Base-by-base conservation (phyloP, 768 basidiomycete genomes). In the Podaxis rugospora region DNA sequence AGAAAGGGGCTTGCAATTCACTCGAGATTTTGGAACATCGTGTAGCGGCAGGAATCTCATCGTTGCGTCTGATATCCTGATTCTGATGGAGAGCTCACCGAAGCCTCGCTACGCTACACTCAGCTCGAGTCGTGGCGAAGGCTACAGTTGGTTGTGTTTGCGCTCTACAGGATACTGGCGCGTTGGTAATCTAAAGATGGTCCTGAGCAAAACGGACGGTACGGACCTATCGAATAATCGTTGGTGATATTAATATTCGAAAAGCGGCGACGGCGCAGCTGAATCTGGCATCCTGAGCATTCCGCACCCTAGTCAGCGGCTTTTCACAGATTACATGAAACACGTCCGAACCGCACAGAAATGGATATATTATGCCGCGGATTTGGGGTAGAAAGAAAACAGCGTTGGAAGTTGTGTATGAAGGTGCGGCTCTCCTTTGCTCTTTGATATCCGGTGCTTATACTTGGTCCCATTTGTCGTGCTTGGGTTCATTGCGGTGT, bases 361-460 rank as follows among this genome's bases (percentile, higher is more conserved):
- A 68, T 62, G 68, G 70, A 64, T 71, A 71, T 64, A 71, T 71
- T 71, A 62, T 66, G 65, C 67, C 62, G 63, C 64, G 67, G 67
- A 67, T 62, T 66, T 63, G 59, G 62, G 42, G 55, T 6, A 18
- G n/a, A 35, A 44, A 36, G 53, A 46, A 56, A 58, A 66, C 57
- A 57, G 51, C 51, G 42, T 54, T 39, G 57, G 55, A 57, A 55
- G 42, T 50, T 40, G 52, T 56, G 44, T 52, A 63, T 55, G 53
- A 63, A 59, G 36, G 23, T 21, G 39, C 51, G 36, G 47, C 53
- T 55, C 56, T 59, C 60, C 63, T 57, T 40, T 46, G 47, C 21
- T 27, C 21, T 18, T 47, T 37, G 25, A 39, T 21, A 25, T 44
- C 27, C 39, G 3, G 42, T 14, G 23, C 13, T 44, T 28, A 42